Evolutionary conservation across 1,284 basidiomycete species (phyloP), one percentile per base, ranked within the genome.

Genomic region (Cystobasidiaceae sp.): DNA sequence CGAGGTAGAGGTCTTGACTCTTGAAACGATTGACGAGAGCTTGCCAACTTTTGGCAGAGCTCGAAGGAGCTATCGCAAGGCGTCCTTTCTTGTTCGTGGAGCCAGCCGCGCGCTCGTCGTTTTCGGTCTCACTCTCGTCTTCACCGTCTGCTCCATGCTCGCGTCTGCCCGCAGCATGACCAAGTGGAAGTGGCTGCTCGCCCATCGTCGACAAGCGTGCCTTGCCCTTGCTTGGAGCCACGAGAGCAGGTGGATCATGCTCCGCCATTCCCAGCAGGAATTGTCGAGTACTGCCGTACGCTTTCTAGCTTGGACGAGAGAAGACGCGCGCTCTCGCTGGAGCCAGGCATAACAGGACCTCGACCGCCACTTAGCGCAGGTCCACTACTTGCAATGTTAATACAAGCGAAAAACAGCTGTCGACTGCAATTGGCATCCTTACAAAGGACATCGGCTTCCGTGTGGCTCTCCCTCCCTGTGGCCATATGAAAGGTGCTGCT

Each of bases 211-310:
- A 46, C 19, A 37, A 30, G 19, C 54, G 54, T 17, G 54, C 54
- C 19, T 56, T 56, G 39, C 54, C 54, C 28, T 44, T 44, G 41
- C 54, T 56, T 28, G 54, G 54, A 25, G 45, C 33, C 5, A 56
- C 54, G 21, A 56, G 39, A 11, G 34, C 25, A 17, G 54, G 54
- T 13, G 54, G 54, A 56, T 56, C 37, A 44, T 56, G 54, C 39
- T 56, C 54, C 37, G 54, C 54, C 54, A 56, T 56, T 56, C 54
- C 54, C 30, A 56, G 54, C 41, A 56, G 54, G 54, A 56, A 56
- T n/a, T 4, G 54, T 56, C 37, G 54, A 56, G 28, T 56, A 56
- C 21, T 56, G n/a, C 39, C 17, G 32, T 33, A 41, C 54, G n/a
- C 23, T n/a, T 2, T 37, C n/a, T 23, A 56, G 41, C 17, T 44